Evolutionary conservation across 768 basidiomycete genomes (phyloP).

Genomic region (Mycena epipterygia): DNA sequence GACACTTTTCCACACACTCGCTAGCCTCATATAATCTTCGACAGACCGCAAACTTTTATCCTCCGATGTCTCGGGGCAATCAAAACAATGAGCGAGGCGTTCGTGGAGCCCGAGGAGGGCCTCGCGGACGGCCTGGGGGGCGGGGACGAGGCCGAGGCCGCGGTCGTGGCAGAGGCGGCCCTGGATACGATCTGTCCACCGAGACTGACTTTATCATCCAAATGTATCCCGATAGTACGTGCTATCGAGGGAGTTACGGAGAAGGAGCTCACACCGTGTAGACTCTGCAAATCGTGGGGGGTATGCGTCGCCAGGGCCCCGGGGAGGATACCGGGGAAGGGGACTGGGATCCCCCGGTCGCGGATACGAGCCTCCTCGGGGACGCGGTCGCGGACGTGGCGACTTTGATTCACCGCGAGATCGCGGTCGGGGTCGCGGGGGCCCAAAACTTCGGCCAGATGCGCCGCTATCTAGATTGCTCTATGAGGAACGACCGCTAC

Average conservation of each 20-base stretch:
- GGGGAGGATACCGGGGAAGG: slow-evolving; percentile 30
- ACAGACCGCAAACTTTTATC: slow-evolving; percentile 4
- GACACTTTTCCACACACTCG: background rate
- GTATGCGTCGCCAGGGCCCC: slow-evolving; percentile 35
- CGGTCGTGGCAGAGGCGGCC: slow-evolving; percentile 37
- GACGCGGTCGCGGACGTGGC: slow-evolving; percentile 27
- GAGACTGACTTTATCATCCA: slow-evolving; percentile 30
- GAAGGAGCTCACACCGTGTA: slow-evolving; percentile 28
- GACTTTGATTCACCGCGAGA: slow-evolving; percentile 36
- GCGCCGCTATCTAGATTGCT: slow-evolving; percentile 70
- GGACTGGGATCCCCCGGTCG: slow-evolving; percentile 33
- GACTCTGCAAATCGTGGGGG: slow-evolving; percentile 34
- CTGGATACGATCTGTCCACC: slow-evolving; percentile 40
- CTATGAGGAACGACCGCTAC: slow-evolving; percentile 68
- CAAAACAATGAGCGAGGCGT: slow-evolving; percentile 4
- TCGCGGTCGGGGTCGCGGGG: slow-evolving; percentile 41
- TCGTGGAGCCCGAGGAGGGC: slow-evolving; percentile 33
- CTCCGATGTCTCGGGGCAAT: slow-evolving; percentile 28
- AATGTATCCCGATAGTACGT: slow-evolving; percentile 44
- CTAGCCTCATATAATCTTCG: background rate
- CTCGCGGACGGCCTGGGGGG: slow-evolving; percentile 39
- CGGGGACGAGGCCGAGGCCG: slow-evolving; percentile 44
- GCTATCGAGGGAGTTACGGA: slow-evolving; percentile 14
- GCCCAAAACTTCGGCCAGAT: slow-evolving; percentile 51
- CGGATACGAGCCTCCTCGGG: slow-evolving; percentile 38